Evolutionary conservation across 1,139 yeast genomes (phyloP).

Genomic region (Taphrina confusa): DNA sequence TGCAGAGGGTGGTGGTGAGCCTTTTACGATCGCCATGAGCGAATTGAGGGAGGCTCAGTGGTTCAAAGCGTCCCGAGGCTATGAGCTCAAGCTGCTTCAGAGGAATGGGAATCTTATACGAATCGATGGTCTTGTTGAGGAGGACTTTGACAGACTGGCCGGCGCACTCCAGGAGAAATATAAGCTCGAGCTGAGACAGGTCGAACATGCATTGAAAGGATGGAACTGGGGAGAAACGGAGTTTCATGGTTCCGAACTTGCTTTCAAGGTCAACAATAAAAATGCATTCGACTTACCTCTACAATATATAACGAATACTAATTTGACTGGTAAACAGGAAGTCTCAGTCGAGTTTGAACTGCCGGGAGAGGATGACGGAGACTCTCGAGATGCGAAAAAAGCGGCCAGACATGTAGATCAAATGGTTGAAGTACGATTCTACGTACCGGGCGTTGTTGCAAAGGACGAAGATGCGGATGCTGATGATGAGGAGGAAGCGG

Average conservation of each 20-base stretch:
- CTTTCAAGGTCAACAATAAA: slow-evolving; percentile 80
- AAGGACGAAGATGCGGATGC: slow-evolving; percentile 48
- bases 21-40: slow-evolving; percentile 81
- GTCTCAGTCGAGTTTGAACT: slow-evolving; percentile 77
- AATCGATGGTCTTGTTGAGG: slow-evolving; percentile 85
- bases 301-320: slow-evolving; percentile 75
- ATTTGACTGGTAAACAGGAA: slow-evolving; percentile 87
- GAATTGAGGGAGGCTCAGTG: slow-evolving; percentile 79
- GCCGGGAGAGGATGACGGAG: slow-evolving; percentile 63
- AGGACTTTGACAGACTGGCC: slow-evolving; percentile 77
- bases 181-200: slow-evolving; percentile 68
- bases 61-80: slow-evolving; percentile 94
- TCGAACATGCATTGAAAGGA: slow-evolving; percentile 91
- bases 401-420: slow-evolving; percentile 57
- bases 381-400: slow-evolving; percentile 30
- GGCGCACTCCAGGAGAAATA: slow-evolving; percentile 81
- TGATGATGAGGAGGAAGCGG: slow-evolving; percentile 42
- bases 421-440: slow-evolving; percentile 88
- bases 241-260: slow-evolving; percentile 85
- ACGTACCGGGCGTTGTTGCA: slow-evolving; percentile 77
- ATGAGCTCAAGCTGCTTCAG: slow-evolving; percentile 83
- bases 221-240: slow-evolving; percentile 99
- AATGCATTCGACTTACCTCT: slow-evolving; percentile 94
- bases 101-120: slow-evolving; percentile 82
- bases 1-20: slow-evolving; percentile 52